Evolutionary conservation across 495 filamentous ascomycete species (phyloP), one percentile per base, ranked within the genome.

Genomic region (Xeromyces bisporus): DNA sequence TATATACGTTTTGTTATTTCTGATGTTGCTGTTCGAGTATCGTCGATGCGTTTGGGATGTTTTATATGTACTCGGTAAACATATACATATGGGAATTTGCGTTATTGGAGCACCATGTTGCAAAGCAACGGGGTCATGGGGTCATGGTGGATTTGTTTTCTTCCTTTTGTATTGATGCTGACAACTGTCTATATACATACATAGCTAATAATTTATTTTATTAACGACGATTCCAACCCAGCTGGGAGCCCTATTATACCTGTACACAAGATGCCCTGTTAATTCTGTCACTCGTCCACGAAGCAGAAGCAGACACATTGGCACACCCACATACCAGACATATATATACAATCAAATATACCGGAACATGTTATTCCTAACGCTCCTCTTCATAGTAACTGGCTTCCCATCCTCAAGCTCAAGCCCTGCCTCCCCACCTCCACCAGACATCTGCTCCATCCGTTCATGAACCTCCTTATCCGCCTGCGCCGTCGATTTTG

Each of bases 341-440:
- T n/a, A n/a, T n/a, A n/a, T n/a, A n/a, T n/a, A n/a, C n/a, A 12
- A 15, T 63, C 36, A 75, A 17, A 73, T 78, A 38, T 72, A 62
- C 17, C 73, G 56, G 42, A 87, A 86, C 77, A 85, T 85, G 40
- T 86, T 83, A 24, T 77, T 68, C 40, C 60, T 73, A 5, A 87
- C 82, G 18, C 73, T 60, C 27, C 80, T 60, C 53, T 86, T 89
- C 77, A 87, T 80, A 1, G 75, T 58, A 6, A 67, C 69, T 1
- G 80, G 69, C 43, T 76, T 61, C 0, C 83, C 82, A 40, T 86
- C 67, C 47, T 86, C 80, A 38, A 76, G 73, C 53, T 87, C 81
- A 6, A 86, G 59, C 1, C 83, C 83, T n/a, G 77, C 62, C 23
- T 63, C 71, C 5, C 81, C 83, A 17, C 82, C 82, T 11, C 75